phyloP scores from a whole-genome alignment of 352 stramenopile genomes.

The Globisporangium irregulare region DNA sequence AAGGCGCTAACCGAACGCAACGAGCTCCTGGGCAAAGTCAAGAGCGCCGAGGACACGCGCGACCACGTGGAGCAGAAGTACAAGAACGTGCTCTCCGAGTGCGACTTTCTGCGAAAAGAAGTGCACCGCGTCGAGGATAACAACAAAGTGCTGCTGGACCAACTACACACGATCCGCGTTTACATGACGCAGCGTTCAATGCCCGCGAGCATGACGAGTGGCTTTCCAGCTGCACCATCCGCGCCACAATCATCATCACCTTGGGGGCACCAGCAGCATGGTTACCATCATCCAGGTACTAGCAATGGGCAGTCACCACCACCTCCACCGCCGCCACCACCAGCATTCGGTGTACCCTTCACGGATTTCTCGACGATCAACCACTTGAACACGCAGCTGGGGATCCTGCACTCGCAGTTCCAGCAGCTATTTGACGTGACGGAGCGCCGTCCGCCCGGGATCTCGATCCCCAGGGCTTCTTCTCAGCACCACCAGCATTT shows the following conservation, averaged over 20 bases:
- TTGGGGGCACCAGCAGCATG: background rate
- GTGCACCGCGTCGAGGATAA: constrained; percentile 52
- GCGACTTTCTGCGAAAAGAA: constrained; percentile 49
- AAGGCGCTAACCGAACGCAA: constrained; percentile 33
- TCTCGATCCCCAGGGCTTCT: constrained; percentile 2
- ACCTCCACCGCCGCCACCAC: background rate
- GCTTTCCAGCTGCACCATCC: background rate
- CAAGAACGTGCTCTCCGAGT: constrained; percentile 35
- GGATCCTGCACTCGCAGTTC: constrained; percentile 52
- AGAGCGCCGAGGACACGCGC: constrained; percentile 25
- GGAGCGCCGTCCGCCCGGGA: constrained; percentile 16
- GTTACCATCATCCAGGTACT: background rate
- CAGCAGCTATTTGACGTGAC: constrained; percentile 54
- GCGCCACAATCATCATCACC: background rate
- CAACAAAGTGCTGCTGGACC: constrained; percentile 57
- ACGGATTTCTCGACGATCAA: constrained; percentile 35
- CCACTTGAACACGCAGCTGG: constrained; percentile 47
- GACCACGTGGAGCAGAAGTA: constrained; percentile 39
- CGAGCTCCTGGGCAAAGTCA: constrained; percentile 26
- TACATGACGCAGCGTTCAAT: constrained; percentile 53
- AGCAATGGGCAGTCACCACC: background rate
- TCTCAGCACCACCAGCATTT: constrained; percentile 14
- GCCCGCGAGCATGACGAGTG: constrained; percentile 11
- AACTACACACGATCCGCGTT: constrained; percentile 54
- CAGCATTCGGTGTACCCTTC: constrained; percentile 11